Percentiles rank a stretch among this genome's conserved stretches.
Evolutionary conservation across 1,284 basidiomycete species (phyloP).

Genomic region (Schizophyllum amplum): DNA sequence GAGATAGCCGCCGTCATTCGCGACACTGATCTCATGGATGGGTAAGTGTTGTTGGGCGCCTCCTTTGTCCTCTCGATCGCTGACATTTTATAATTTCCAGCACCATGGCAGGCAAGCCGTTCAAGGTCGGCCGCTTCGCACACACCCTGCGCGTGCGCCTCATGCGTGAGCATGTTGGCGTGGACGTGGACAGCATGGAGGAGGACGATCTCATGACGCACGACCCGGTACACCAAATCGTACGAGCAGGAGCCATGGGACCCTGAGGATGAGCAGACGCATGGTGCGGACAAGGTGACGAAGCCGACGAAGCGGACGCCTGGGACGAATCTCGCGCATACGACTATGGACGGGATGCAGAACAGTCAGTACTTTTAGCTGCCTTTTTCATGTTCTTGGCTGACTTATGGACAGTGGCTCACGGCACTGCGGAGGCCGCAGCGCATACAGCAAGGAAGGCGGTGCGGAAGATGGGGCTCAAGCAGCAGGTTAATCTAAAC

Average conservation of each 20-base stretch:
- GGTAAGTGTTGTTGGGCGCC: slow-evolving; percentile 52
- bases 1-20: slow-evolving; percentile 90
- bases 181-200: slow-evolving; percentile 88
- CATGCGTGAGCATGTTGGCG: slow-evolving; percentile 94
- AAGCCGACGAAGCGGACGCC: slow-evolving; percentile 24
- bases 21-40: slow-evolving; percentile 94
- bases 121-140: slow-evolving; percentile 94
- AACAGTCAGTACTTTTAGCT: slow-evolving; percentile 52
- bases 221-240: slow-evolving; percentile 44
- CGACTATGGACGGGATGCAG: slow-evolving; percentile 30
- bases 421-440: slow-evolving; percentile 32
- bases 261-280: slow-evolving; percentile 67
- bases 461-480: slow-evolving; percentile 35
- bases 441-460: slow-evolving; percentile 27
- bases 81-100: slow-evolving; percentile 35
- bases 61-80: no score
- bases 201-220: slow-evolving; percentile 65
- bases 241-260: slow-evolving; percentile 68
- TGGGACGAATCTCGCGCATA: slow-evolving; percentile 26
- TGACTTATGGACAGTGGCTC: no score
- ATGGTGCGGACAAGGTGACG: slow-evolving; percentile 34
- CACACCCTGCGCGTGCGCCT: slow-evolving; percentile 89
- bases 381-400: no score
- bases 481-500: slow-evolving; percentile 24
- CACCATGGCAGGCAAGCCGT: slow-evolving; percentile 91